Evolutionary conservation across 331 rosid species (phyloP).

Genomic region (Malus hybrid): DNA sequence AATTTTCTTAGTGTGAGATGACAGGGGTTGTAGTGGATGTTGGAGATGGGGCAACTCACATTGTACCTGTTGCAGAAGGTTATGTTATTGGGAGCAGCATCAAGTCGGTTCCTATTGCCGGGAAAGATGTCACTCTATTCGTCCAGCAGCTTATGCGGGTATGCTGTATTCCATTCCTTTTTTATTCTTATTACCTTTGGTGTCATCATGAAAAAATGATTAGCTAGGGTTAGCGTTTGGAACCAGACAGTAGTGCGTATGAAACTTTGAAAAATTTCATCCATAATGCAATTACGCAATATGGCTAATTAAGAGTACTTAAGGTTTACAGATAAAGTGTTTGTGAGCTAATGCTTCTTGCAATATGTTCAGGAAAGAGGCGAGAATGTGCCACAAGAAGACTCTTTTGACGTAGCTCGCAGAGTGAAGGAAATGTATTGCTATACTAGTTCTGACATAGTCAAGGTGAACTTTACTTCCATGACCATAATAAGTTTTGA

Average conservation of each 20-base stretch:
- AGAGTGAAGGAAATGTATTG: conserved; percentile 95
- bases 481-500: not conserved
- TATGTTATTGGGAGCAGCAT: conserved; percentile 98
- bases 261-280: not conserved
- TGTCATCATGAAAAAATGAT: not conserved
- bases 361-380: conserved; percentile 82
- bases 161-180: conserved; percentile 18
- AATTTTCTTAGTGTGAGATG: conserved; percentile 91
- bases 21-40: conserved; percentile 98
- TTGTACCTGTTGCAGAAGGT: conserved; percentile 99
- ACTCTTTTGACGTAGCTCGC: conserved; percentile 97
- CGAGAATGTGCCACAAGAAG: conserved; percentile 95
- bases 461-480: conserved; percentile 56
- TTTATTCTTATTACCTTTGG: not conserved
- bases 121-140: conserved; percentile 89
- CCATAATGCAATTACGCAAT: not conserved
- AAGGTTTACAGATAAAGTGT: not conserved
- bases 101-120: conserved; percentile 85
- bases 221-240: not conserved
- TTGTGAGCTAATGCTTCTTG: not conserved
- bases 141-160: conserved; percentile 99
- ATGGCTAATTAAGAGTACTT: not conserved
- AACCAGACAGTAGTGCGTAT: not conserved
- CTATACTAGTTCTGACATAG: conserved; percentile 96
- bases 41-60: conserved; percentile 94